These are phyloP conservation scores for Prunus mira DNA, from an alignment of 306 rosid genomes.

Conservation along the genomic window DNA sequence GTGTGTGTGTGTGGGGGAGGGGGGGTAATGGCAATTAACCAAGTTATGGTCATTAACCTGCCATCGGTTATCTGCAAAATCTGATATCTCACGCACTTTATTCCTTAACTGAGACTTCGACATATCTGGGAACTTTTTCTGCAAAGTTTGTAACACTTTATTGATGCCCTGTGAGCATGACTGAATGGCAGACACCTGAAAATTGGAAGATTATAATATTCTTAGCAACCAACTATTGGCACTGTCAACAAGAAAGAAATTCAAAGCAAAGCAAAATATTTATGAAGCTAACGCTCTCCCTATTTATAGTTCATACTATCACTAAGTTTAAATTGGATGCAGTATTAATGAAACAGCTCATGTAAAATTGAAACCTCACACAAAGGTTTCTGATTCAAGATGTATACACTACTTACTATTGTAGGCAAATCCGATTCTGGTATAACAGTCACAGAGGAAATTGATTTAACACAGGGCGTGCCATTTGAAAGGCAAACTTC, in stretches of 20 bases:
- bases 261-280: neutral
- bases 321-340: slow-evolving; percentile 1
- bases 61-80: slow-evolving; percentile 71
- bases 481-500: slow-evolving; percentile 40
- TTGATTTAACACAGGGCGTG: slow-evolving; percentile 42
- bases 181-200: slow-evolving; percentile 77
- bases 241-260: neutral
- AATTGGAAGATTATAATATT: slow-evolving; percentile 1
- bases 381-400: slow-evolving; percentile 9
- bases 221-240: slow-evolving; percentile 11
- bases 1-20: neutral
- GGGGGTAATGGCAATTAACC: neutral
- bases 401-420: slow-evolving; percentile 55
- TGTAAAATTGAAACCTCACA: neutral
- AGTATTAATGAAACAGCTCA: neutral
- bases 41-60: slow-evolving; percentile 55
- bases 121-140: slow-evolving; percentile 61
- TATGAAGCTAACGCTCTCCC: neutral
- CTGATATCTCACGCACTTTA: slow-evolving; percentile 79
- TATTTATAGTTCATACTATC: slow-evolving; percentile 8
- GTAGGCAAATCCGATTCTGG: slow-evolving; percentile 53
- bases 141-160: slow-evolving; percentile 68
- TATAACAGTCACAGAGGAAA: slow-evolving; percentile 32
- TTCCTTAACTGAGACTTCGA: slow-evolving; percentile 65
- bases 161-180: slow-evolving; percentile 69